A percentile compares a stretch with the other conserved stretches of the same genome.
These are phyloP conservation scores for Cordyceps cateniannulata DNA, from an alignment of 2,329 filamentous ascomycete genomes.

Conservation along the genomic window DNA sequence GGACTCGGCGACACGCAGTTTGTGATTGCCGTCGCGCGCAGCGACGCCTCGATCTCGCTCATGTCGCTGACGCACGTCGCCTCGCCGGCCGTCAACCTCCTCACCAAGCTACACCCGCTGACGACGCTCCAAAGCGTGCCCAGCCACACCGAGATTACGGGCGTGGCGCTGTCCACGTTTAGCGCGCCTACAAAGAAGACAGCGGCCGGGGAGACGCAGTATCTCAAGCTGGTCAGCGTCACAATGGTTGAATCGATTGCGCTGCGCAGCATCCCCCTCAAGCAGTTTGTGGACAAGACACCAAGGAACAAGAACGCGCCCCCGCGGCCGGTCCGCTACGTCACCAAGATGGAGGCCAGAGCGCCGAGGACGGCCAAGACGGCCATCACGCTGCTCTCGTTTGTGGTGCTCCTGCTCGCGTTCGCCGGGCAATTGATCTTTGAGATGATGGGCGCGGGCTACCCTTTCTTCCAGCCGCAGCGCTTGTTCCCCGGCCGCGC, in stretches of 20 bases:
- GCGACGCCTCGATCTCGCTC: slow-evolving; percentile 71
- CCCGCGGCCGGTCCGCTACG: slow-evolving; percentile 57
- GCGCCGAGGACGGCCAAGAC: slow-evolving; percentile 40
- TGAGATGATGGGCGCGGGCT: slow-evolving; percentile 51
- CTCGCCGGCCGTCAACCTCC: slow-evolving; percentile 39
- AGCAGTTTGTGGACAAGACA: slow-evolving; percentile 33
- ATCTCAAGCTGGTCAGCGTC: slow-evolving; percentile 71
- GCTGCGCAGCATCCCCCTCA: slow-evolving; percentile 72
- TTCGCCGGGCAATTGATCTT: slow-evolving; percentile 57
- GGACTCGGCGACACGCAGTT: slow-evolving; percentile 63
- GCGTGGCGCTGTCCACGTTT: slow-evolving; percentile 53
- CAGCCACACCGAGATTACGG: slow-evolving; percentile 48
- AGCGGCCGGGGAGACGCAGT: slow-evolving; percentile 18
- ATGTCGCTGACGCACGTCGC: slow-evolving; percentile 67
- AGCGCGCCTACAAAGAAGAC: slow-evolving; percentile 24
- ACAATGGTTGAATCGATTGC: slow-evolving; percentile 74
- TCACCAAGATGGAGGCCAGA: slow-evolving; percentile 55
- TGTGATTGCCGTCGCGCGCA: slow-evolving; percentile 71
- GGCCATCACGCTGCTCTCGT: slow-evolving; percentile 46
- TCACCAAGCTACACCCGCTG: slow-evolving; percentile 47
- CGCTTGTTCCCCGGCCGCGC: slow-evolving; percentile 43
- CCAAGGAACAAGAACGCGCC: slow-evolving; percentile 29
- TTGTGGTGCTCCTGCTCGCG: slow-evolving; percentile 55
- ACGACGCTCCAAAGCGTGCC: slow-evolving; percentile 49
- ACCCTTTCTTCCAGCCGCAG: slow-evolving; percentile 48